These are phyloP conservation scores for Aspergillus ostianus DNA, from an alignment of 495 filamentous ascomycete species.

Conservation along the genomic window DNA sequence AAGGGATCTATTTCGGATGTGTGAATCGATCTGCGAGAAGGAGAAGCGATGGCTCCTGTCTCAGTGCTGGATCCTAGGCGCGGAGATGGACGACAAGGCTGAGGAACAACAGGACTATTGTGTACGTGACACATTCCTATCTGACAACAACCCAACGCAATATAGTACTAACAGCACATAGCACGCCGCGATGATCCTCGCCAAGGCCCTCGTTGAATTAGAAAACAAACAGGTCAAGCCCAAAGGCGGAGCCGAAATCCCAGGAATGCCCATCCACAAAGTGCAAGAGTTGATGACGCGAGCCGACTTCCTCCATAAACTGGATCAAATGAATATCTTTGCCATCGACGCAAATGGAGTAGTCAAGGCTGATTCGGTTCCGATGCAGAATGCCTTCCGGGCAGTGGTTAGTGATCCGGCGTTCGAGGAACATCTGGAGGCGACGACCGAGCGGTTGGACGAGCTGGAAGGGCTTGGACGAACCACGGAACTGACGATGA, in stretches of 20 bases:
- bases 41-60: neutral
- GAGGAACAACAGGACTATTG: constrained; percentile 92
- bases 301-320: constrained; percentile 81
- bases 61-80: constrained; percentile 1
- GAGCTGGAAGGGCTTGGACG: constrained; percentile 80
- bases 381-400: constrained; percentile 80
- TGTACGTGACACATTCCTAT: constrained; percentile 35
- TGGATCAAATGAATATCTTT: constrained; percentile 82
- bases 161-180: neutral
- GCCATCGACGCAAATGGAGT: constrained; percentile 74
- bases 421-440: constrained; percentile 70
- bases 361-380: constrained; percentile 79
- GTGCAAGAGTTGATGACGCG: constrained; percentile 82
- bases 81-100: constrained; percentile 85
- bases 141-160: constrained; percentile 15
- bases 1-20: neutral
- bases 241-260: constrained; percentile 51
- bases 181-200: neutral
- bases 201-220: neutral
- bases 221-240: neutral
- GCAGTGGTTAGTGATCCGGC: constrained; percentile 63
- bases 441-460: constrained; percentile 68
- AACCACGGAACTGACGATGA: constrained; percentile 79
- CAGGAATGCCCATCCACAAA: constrained; percentile 67
- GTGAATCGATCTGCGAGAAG: neutral